Evolutionary conservation across 176 grass and related monocot genomes (phyloP).

Genomic region (bread wheat (Triticum aestivum)): IWGSC_CS_RefSeq_v2.1 NC_057811.1:366524751-366525250

Average conservation of each 20-base stretch:
- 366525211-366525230: background rate
- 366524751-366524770: background rate
- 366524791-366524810: background rate
- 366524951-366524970: background rate
- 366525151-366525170: background rate
- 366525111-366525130: background rate
- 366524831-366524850: background rate
- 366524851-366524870: background rate
- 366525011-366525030: slow-evolving; percentile 22
- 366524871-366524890: background rate
- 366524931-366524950: background rate
- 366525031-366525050: slow-evolving; percentile 26
- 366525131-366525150: slow-evolving; percentile 22
- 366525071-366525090: slow-evolving; percentile 4
- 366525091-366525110: background rate
- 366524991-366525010: background rate
- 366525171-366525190: background rate
- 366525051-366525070: slow-evolving; percentile 25
- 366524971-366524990: background rate
- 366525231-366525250: background rate
- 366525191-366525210: background rate
- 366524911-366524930: background rate
- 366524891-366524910: background rate
- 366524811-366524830: background rate
- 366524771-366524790: background rate